Percentiles rank a stretch among this genome's conserved stretches.
phyloP scores from a whole-genome alignment of 352 stramenopile genomes.

The Phytophthora pini region DNA sequence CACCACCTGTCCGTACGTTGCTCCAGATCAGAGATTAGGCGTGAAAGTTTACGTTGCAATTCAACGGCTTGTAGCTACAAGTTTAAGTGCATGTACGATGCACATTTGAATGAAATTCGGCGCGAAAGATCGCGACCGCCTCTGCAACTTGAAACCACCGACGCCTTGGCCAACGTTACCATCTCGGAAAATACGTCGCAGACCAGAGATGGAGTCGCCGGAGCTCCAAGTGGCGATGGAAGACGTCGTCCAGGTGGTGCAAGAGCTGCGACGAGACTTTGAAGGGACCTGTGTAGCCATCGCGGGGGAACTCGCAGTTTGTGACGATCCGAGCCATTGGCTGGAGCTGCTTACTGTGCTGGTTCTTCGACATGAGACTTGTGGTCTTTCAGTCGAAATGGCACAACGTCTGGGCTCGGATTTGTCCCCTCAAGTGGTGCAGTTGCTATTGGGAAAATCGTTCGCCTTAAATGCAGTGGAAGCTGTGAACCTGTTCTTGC shows the following conservation, averaged over 20 bases:
- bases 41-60: not conserved
- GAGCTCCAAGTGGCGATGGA: slow-evolving; percentile 3
- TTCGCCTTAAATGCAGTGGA: slow-evolving; percentile 38
- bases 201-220: slow-evolving; percentile 14
- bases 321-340: slow-evolving; percentile 37
- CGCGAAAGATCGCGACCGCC: slow-evolving; percentile 10
- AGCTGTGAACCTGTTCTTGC: slow-evolving; percentile 56
- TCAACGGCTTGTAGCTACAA: not conserved
- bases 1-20: slow-evolving; percentile 18
- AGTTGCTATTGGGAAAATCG: slow-evolving; percentile 52
- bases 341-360: slow-evolving; percentile 40
- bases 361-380: not conserved
- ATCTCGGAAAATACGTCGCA: slow-evolving; percentile 8
- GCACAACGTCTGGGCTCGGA: slow-evolving; percentile 53
- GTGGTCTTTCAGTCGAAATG: slow-evolving; percentile 31
- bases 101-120: slow-evolving; percentile 8
- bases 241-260: slow-evolving; percentile 14
- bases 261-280: slow-evolving; percentile 58
- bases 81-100: slow-evolving; percentile 2
- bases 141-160: slow-evolving; percentile 20
- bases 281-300: slow-evolving; percentile 55
- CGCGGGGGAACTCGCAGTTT: slow-evolving; percentile 42
- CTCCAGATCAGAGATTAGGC: slow-evolving; percentile 13
- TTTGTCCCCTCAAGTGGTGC: slow-evolving; percentile 65
- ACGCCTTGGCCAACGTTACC: not conserved